Percentiles rank a stretch among this genome's conserved stretches.
These are phyloP conservation scores for Saraca asoca DNA, from an alignment of 331 rosid genomes.

Conservation along the genomic window DNA sequence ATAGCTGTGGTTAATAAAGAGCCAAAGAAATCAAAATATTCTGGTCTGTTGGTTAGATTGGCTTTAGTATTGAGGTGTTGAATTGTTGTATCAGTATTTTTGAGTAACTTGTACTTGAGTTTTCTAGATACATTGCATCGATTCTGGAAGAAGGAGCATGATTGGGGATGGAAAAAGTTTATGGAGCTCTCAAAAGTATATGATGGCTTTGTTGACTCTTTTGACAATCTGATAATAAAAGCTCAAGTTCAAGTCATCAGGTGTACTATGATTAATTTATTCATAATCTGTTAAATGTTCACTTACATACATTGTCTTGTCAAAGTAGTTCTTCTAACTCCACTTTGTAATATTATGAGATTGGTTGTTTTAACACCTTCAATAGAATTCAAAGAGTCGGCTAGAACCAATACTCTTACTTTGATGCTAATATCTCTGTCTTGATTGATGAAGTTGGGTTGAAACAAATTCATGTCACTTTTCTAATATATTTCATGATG, in stretches of 20 bases:
- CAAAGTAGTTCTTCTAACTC: not conserved
- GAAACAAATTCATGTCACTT: not conserved
- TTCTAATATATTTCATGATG: not conserved
- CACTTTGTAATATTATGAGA: not conserved
- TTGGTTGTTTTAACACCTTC: not conserved
- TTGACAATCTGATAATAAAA: slow-evolving; percentile 90
- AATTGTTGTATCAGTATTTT: slow-evolving; percentile 11
- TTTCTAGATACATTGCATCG: slow-evolving; percentile 94
- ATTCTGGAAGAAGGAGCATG: slow-evolving; percentile 99
- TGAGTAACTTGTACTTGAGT: slow-evolving; percentile 32
- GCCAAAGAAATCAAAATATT: slow-evolving; percentile 94
- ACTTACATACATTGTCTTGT: not conserved
- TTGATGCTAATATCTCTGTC: not conserved
- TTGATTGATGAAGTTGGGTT: not conserved
- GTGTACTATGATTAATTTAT: slow-evolving; percentile 46
- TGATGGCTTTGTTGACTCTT: slow-evolving; percentile 91
- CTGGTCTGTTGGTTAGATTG: slow-evolving; percentile 65
- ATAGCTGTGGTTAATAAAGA: slow-evolving; percentile 99
- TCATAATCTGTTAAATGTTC: slow-evolving; percentile 10
- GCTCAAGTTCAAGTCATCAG: slow-evolving; percentile 99
- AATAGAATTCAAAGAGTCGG: not conserved
- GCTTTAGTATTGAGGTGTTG: slow-evolving; percentile 33
- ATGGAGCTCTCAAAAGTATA: slow-evolving; percentile 98
- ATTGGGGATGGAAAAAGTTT: slow-evolving; percentile 99
- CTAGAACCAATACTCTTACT: slow-evolving; percentile 2